These are phyloP conservation scores for Flammula alnicola DNA, from an alignment of 1,284 basidiomycete species.

Conservation along the genomic window DNA sequence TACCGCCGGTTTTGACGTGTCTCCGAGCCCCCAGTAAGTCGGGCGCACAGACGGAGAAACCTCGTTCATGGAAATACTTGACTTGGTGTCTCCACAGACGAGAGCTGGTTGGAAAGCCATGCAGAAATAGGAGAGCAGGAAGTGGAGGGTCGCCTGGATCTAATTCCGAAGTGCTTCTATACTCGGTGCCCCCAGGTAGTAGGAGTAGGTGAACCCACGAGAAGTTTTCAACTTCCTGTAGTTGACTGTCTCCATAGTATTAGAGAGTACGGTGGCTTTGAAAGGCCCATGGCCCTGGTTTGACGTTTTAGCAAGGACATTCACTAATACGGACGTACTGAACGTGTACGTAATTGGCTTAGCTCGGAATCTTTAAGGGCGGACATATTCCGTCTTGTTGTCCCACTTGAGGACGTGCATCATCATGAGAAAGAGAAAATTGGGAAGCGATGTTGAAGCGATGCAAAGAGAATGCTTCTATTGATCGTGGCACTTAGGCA, in stretches of 20 bases:
- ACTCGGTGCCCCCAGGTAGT: slow-evolving; percentile 31
- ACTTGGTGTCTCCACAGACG: slow-evolving; percentile 52
- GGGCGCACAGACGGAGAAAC: slow-evolving; percentile 54
- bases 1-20: slow-evolving; percentile 52
- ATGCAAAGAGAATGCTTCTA: too few relatives aligned
- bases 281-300: background rate
- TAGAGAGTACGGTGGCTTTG: background rate
- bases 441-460: too few relatives aligned
- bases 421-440: too few relatives aligned
- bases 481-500: too few relatives aligned
- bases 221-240: slow-evolving; percentile 32
- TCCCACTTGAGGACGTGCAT: too few relatives aligned
- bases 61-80: slow-evolving; percentile 45
- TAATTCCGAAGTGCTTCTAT: slow-evolving; percentile 13
- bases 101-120: slow-evolving; percentile 53
- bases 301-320: too few relatives aligned
- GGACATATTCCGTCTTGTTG: slow-evolving; percentile 10
- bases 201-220: slow-evolving; percentile 40
- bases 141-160: slow-evolving; percentile 20
- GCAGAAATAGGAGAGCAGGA: slow-evolving; percentile 49
- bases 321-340: too few relatives aligned
- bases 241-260: slow-evolving; percentile 25
- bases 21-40: slow-evolving; percentile 62
- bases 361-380: slow-evolving; percentile 4
- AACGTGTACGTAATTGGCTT: slow-evolving; percentile 15